These are phyloP conservation scores for Candida krabiensis DNA, from an alignment of 805 yeast species.

Conservation along the genomic window DNA sequence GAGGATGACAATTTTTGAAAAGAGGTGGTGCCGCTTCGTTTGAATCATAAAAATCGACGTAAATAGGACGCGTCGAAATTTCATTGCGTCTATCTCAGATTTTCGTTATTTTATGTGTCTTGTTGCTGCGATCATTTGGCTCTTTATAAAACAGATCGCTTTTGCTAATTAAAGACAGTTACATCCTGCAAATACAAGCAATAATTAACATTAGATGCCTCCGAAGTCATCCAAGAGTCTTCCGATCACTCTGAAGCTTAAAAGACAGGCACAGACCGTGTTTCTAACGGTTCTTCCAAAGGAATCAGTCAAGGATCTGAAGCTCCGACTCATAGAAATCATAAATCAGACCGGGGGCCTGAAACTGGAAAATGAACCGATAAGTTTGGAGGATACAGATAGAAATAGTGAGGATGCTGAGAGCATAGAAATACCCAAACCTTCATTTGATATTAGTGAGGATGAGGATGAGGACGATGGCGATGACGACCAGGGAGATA, in stretches of 20 bases:
- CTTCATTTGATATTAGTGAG: conserved; percentile 32
- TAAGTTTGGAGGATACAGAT: conserved; percentile 29
- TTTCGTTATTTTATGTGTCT: too few species aligned
- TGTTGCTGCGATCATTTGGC: too few species aligned
- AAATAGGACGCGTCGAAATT: too few species aligned
- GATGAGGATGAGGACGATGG: conserved; percentile 34
- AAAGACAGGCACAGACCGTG: conserved; percentile 37
- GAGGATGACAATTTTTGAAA: too few species aligned
- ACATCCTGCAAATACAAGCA: too few species aligned
- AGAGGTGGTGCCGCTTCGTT: too few species aligned
- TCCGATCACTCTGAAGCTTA: conserved; percentile 30
- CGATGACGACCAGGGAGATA: conserved; percentile 28
- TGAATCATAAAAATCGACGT: too few species aligned
- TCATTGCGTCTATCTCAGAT: too few species aligned
- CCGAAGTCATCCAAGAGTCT: conserved; percentile 22
- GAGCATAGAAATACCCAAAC: conserved; percentile 43
- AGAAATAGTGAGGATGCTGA: conserved; percentile 26
- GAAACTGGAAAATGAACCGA: conserved; percentile 26
- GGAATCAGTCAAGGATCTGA: conserved; percentile 27
- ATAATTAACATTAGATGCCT: too few species aligned
- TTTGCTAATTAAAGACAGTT: too few species aligned
- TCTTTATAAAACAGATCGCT: too few species aligned
- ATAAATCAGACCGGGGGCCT: conserved; percentile 53
- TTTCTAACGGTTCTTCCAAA: conserved; percentile 27
- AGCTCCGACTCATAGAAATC: conserved; percentile 34